Base-by-base conservation (phyloP, 1,284 basidiomycete genomes). In the Ganoderma sinense region DNA sequence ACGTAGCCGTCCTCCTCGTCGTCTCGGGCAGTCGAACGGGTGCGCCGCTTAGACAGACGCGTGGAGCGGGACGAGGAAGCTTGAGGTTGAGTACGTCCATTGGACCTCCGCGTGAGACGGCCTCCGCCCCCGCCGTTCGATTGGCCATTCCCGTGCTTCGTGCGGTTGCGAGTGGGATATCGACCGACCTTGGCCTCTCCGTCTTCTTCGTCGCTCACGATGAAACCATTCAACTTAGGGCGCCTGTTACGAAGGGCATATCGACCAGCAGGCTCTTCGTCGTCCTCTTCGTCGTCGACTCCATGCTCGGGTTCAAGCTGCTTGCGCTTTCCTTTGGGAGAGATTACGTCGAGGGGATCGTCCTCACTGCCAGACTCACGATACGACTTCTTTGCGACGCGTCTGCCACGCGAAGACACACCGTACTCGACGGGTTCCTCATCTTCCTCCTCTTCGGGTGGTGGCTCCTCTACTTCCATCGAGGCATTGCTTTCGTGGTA, bases 401-500 rank as follows among this genome's bases (percentile, higher is more conserved):
- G 84, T 48, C 91, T 81, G 10, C 90, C 91, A 18, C 87, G 78
- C 33, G 59, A 74, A 0, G 86, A 82, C 1, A 73, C 77, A 1
- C 62, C 78, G 71, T 77, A 84, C 72, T 72, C 69, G 18, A 77
- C 67, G 10, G 64, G 55, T 16, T 68, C 68, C 40, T 69, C 72
- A 26, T 78, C 78, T 65, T 79, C 69, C 11, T 77, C 75, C 29
- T 80, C 76, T 41, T 73, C 73, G 2, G 75, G 71, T 1, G 45
- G 77, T 78, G 41, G 71, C 6, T 66, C 53, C 23, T 78, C 79
- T 10, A 82, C 73, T 10, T 80, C 80, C 60, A 81, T 75, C 16
- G 86, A 87, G 73, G 85, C 85, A 71, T 89, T 87, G 75, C 88
- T 90, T 70, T 82, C 86, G 73, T 88, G 84, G 77, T 92, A 92